These are phyloP conservation scores for Syncephalastrum monosporum DNA, from an alignment of 371 early-diverging fungal species.

Conservation along the genomic window DNA sequence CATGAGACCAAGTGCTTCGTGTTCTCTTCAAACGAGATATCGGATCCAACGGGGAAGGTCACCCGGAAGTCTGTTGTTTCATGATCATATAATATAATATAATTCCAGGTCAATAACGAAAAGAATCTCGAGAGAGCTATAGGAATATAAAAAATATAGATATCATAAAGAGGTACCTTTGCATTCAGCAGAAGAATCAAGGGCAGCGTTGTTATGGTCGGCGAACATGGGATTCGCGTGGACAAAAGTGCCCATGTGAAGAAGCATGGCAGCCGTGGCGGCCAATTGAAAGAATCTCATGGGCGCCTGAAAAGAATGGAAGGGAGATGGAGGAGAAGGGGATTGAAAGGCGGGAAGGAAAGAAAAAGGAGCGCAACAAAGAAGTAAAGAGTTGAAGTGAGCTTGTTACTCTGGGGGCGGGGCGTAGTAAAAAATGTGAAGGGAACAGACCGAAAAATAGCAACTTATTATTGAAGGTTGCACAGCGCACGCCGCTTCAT, in stretches of 20 bases:
- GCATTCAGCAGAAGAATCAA: too few species aligned
- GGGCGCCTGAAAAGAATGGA: slow-evolving; percentile 3
- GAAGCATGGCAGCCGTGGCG: slow-evolving; percentile 9
- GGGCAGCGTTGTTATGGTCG: neutral
- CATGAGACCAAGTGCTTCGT: slow-evolving; percentile 35
- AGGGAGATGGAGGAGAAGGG: slow-evolving; percentile 7
- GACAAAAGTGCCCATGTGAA: slow-evolving; percentile 14
- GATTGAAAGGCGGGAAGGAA: neutral
- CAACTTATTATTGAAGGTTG: too few species aligned
- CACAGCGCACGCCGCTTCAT: too few species aligned
- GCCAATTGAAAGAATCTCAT: neutral
- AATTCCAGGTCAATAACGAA: too few species aligned
- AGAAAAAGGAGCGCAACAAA: slow-evolving; percentile 1
- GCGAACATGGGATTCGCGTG: slow-evolving; percentile 15
- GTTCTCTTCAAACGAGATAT: slow-evolving; percentile 29
- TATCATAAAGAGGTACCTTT: too few species aligned
- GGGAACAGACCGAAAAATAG: too few species aligned
- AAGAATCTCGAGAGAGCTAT: too few species aligned
- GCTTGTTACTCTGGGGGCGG: too few species aligned
- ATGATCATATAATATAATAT: too few species aligned
- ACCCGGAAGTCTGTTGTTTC: too few species aligned
- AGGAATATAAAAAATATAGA: too few species aligned
- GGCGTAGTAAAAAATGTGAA: too few species aligned
- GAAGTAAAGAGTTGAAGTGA: slow-evolving; percentile 1
- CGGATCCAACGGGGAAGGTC: neutral